Conservation (phyloP, 2,329 filamentous ascomycete genomes). For the Fusarium sp. region DNA sequence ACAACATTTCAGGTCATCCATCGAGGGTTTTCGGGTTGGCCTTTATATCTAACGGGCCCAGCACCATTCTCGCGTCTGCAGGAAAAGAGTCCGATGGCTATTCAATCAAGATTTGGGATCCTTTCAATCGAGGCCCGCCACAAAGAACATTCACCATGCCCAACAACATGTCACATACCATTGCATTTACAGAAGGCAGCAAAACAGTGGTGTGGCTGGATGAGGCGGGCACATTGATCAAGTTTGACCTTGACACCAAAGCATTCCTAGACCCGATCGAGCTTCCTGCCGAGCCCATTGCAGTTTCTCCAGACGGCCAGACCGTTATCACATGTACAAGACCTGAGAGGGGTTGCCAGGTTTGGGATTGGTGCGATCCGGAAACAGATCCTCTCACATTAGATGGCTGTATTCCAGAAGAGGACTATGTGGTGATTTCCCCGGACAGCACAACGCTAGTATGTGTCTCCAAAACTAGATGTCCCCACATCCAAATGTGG, state of each 20-base stretch:
- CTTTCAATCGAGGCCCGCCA: not conserved
- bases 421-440: not conserved
- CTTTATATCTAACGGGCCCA: not conserved
- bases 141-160: not conserved
- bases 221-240: not conserved
- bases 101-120: not conserved
- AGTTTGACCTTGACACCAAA: not conserved
- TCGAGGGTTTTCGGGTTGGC: rapidly evolving
- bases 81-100: not conserved
- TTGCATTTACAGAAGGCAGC: not conserved
- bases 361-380: not conserved
- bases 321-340: not conserved
- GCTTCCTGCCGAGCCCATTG: not conserved
- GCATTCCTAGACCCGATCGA: not conserved
- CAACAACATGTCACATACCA: rapidly evolving
- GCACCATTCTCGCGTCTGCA: not conserved
- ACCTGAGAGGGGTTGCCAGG: not conserved
- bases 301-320: not conserved
- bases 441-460: not conserved
- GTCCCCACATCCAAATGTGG: too few species aligned
- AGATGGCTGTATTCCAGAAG: not conserved
- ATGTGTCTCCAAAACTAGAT: too few species aligned
- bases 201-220: not conserved
- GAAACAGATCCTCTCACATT: not conserved
- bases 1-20: not conserved